Base-by-base conservation (phyloP, 2,329 filamentous ascomycete species). In the Nigrospora sphaerica region DNA sequence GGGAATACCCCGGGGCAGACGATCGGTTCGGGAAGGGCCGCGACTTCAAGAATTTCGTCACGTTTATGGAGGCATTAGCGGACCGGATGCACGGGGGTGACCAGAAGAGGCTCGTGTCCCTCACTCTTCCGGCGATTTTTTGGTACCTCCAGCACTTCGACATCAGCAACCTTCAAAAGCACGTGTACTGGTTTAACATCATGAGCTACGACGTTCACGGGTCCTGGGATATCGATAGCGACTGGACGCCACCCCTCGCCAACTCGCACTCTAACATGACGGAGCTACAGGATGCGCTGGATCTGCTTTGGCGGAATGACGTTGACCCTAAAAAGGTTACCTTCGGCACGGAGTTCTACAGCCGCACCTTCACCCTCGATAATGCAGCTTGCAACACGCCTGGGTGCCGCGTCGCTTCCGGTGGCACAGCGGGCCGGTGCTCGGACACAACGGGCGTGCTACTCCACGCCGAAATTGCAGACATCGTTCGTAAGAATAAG, bases 321-420 rank as follows among this genome's bases (percentile, higher is more conserved):
- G 60, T 80, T 23, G 54, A 62, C 5, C 66, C 74, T 0, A 40
- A 49, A 0, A 67, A 71, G 23, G 59, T 79, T 4, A 59, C 55
- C 4, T 45, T 79, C 9, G 74, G 74, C 1, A 32, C 71, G 3
- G 69, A 61, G 3, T 76, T 72, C 48, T 77, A 77, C 50, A 69
- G 71, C 5, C 57, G 52, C 1, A 32, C 41, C 48, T 64, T 62
- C 48, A 60, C 54, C 5, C 45, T 62, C 36, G 41, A 45, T 1
- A 49, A 61, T 39, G 48, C 59, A 0, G 18, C 7, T 10, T 66
- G 64, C 52, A 52, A 31, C 12, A 42, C 18, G 3, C 38, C 46
- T 10, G 46, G 46, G 1, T 48, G 46, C 33, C 7, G 4, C 13
- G 45, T 42, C 37, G 12, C 16, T 6, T 11, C 5, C 4, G 40